Evolutionary conservation across 1,284 basidiomycete genomes (phyloP), one percentile per base, ranked within the genome.

Genomic region (Rugosomyces carneus): DNA sequence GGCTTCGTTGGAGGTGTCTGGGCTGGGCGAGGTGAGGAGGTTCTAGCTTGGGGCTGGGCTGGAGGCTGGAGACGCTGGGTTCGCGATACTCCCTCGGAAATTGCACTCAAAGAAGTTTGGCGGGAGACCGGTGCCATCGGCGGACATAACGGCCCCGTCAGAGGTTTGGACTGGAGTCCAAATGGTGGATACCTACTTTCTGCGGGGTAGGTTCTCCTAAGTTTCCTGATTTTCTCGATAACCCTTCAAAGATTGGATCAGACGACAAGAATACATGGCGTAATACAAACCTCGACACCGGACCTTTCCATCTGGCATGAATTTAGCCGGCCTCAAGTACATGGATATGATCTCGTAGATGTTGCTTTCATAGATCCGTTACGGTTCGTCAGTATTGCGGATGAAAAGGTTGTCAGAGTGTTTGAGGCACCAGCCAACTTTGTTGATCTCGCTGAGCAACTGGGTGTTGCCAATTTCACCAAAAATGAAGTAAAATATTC

Each of bases 341-440:
- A 98, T 64, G 93, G 93, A 4, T 96, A 97, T 63, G 92, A 96
- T 59, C 71, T 96, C 37, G 72, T 93, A n/a, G 84, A 84, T 49
- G 83, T 78, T 1, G 78, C 76, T 1, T 93, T 92, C 64, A 73
- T 96, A 36, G 73, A 77, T 48, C 68, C 87, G 0, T 68, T 92
- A 36, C 80, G 78, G 18, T 92, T 95, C 58, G 84, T 84, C 13
- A 93, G 89, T 55, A 82, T 89, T 37, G 89, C 90, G 6, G 93
- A 97, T 58, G 93, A 97, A 65, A 96, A 96, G 64, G 90, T 95
- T 11, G 78, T 82, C 8, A 80, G 93, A 37, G 81, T 95, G 0
- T 97, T 97, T 55, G 91, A 93, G 58, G 92, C 91, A 8, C 88
- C 93, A 3, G 72, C 72, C 15, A 76, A 77, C 5, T 96, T 95